Conservation (phyloP, 352 stramenopile species). For the Pythium utonaiense region DNA sequence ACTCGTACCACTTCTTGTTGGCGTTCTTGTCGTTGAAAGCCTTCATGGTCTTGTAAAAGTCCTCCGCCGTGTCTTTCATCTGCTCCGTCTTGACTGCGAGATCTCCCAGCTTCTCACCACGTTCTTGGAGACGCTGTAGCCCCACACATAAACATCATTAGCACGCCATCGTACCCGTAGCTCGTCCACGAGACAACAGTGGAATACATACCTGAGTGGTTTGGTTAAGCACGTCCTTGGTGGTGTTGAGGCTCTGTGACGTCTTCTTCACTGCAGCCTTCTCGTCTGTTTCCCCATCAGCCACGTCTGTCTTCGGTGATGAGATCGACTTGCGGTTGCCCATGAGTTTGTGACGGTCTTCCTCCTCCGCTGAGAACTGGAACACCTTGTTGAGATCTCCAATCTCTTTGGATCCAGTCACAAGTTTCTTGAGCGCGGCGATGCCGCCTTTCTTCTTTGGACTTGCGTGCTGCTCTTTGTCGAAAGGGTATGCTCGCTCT, state of each 20-base stretch:
- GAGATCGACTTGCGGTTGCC: conserved; percentile 32
- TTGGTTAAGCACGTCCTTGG: conserved; percentile 63
- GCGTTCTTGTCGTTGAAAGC: conserved; percentile 82
- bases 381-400: conserved; percentile 77
- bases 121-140: conserved; percentile 63
- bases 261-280: conserved; percentile 17
- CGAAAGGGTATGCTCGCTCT: conserved; percentile 34
- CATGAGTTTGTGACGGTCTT: conserved; percentile 54
- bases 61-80: conserved; percentile 77
- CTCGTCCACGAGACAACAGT: not conserved
- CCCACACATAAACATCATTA: conserved; percentile 10
- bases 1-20: conserved; percentile 86
- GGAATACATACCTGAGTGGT: conserved; percentile 59
- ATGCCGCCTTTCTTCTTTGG: conserved; percentile 58
- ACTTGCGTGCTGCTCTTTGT: conserved; percentile 25
- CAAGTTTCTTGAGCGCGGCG: conserved; percentile 71
- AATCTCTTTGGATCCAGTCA: conserved; percentile 55
- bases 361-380: conserved; percentile 56
- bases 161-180: not conserved
- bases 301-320: conserved; percentile 2
- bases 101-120: conserved; percentile 73
- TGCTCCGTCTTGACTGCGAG: conserved; percentile 76
- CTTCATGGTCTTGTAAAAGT: conserved; percentile 85
- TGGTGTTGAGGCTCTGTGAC: conserved; percentile 33
- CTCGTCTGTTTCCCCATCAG: not conserved